phyloP scores from a whole-genome alignment of 257 asterid species.

The Henckelia pumila region DNA sequence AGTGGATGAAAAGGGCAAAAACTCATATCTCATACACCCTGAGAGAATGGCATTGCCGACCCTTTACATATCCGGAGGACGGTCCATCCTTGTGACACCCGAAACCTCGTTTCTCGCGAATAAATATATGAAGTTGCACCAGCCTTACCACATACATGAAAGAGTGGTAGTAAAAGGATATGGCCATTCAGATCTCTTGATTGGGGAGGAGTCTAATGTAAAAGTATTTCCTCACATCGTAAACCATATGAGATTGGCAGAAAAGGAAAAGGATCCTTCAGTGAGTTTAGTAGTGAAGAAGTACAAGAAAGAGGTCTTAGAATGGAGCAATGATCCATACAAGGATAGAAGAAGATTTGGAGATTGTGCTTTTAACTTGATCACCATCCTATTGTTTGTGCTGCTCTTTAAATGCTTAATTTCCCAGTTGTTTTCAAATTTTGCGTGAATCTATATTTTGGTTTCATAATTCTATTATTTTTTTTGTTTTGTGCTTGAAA shows the following conservation, averaged over 20 bases:
- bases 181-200: constrained; percentile 57
- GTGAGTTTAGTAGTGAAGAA: neutral
- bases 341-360: constrained; percentile 16
- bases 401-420: constrained; percentile 13
- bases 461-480: no score
- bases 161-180: constrained; percentile 51
- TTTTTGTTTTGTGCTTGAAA: neutral
- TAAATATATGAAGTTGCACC: constrained; percentile 57
- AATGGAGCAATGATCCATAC: no score
- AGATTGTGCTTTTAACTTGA: constrained; percentile 11
- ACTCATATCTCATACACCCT: constrained; percentile 40
- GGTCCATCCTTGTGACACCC: constrained; percentile 44
- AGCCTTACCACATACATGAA: constrained; percentile 46
- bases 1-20: constrained; percentile 39
- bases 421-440: neutral
- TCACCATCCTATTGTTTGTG: constrained; percentile 14
- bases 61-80: constrained; percentile 46
- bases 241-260: constrained; percentile 41
- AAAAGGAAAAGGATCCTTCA: constrained; percentile 21
- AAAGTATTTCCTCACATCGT: constrained; percentile 42
- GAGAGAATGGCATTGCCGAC: constrained; percentile 51
- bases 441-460: no score
- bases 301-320: constrained; percentile 31
- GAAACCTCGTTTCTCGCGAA: constrained; percentile 52
- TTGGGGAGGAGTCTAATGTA: constrained; percentile 42